A percentile compares a stretch with the other conserved stretches of the same genome.
Evolutionary conservation across 2,329 filamentous ascomycete species (phyloP).

Genomic region (Aspergillus pseudotamarii): DNA sequence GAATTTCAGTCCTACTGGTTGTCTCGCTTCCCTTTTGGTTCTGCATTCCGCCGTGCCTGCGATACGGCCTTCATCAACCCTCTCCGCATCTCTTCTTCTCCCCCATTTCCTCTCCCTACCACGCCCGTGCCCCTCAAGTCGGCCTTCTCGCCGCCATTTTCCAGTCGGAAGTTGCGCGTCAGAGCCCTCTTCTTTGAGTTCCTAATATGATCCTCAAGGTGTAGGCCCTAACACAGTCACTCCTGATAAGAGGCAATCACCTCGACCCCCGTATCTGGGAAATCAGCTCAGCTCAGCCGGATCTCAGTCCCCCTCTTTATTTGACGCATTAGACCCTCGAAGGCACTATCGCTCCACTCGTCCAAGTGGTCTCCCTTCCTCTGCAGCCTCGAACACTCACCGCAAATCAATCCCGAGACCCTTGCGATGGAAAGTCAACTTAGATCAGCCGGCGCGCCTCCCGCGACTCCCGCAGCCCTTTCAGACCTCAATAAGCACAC

Average conservation of each 20-base stretch:
- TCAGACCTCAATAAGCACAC: constrained; percentile 29
- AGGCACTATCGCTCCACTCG: neutral
- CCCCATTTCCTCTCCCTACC: constrained; percentile 4
- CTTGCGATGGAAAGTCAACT: constrained; percentile 33
- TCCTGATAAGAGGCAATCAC: constrained; percentile 15
- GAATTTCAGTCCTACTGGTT: constrained; percentile 1
- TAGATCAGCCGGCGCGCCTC: constrained; percentile 33
- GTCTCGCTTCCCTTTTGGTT: constrained; percentile 6
- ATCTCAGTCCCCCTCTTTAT: constrained; percentile 6
- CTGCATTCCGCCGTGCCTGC: constrained; percentile 22
- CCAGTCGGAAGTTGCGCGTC: constrained; percentile 5
- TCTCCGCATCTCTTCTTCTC: constrained; percentile 9
- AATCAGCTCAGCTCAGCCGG: constrained; percentile 11
- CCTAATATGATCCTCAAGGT: constrained; percentile 5
- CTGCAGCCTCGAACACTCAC: neutral
- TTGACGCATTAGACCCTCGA: constrained; percentile 3
- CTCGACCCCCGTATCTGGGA: constrained; percentile 1
- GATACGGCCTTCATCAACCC: constrained; percentile 12
- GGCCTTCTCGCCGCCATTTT: constrained; percentile 6
- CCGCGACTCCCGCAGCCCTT: constrained; percentile 33
- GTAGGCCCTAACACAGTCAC: constrained; percentile 1
- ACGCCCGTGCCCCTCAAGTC: constrained; percentile 5
- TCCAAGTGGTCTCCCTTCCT: neutral
- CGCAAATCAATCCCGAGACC: constrained; percentile 8
- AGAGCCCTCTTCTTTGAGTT: neutral